A percentile compares a stretch with the other conserved stretches of the same genome.
Conservation (phyloP, 148 eudicot species). For the Rhododendron molle region DNA sequence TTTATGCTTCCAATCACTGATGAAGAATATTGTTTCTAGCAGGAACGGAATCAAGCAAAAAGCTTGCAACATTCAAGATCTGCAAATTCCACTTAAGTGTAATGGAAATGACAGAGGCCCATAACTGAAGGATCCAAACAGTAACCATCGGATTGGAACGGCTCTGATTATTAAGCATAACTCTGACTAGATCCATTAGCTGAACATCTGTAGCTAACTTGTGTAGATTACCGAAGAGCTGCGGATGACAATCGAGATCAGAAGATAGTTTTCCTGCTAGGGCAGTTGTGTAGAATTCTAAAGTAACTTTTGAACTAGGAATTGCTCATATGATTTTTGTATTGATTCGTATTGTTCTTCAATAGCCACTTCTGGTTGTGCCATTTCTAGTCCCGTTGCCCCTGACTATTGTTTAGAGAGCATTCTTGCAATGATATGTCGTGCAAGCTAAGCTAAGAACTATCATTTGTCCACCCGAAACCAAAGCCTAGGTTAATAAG, state of each 20-base stretch:
- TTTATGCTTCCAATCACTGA: neutral
- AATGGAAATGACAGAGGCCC: neutral
- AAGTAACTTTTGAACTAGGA: neutral
- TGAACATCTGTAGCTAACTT: neutral
- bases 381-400: neutral
- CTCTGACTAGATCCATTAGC: neutral
- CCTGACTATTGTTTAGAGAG: neutral
- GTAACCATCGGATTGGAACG: neutral
- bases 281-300: neutral
- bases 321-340: neutral
- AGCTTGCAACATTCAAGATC: neutral
- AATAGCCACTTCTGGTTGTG: neutral
- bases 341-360: neutral
- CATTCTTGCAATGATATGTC: neutral
- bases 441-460: no score
- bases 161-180: neutral
- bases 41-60: neutral
- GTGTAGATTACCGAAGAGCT: neutral
- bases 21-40: neutral
- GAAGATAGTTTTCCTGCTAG: neutral
- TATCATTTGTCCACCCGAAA: no score
- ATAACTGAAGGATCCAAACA: neutral
- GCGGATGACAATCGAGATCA: neutral
- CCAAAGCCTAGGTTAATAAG: no score
- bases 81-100: neutral